Evolutionary conservation across 257 asterid species (phyloP), one percentile per base, ranked within the genome.

Genomic region (Solanum okadae): DNA sequence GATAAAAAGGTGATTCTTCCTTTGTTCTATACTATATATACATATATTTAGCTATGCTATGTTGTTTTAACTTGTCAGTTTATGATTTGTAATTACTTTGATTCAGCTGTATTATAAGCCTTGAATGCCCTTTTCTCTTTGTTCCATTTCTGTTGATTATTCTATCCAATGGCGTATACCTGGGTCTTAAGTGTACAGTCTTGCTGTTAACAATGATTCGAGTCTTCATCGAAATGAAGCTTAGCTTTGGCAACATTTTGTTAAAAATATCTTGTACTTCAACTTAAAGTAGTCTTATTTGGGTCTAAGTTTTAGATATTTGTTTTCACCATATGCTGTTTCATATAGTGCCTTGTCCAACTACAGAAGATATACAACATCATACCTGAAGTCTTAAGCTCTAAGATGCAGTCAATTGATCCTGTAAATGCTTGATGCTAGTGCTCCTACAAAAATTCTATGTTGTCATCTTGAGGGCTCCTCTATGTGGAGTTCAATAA

Each of bases 1-100:
- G 95, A 92, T 82, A 94, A 94, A 91, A 96, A 94, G 99, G 99
- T 96, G 85, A 87, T 87, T 46, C 88, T 86, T 73, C 88, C 75
- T 85, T 86, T 52, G 44, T 79, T 31, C 40, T 88, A 81, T 61
- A 40, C 82, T 18, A 46, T 49, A 79, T 44, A 49, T 18, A 81
- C 86, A 49, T 18, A 29, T 29, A 49, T 29, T 46, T 46, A 81
- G 67, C 61, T 20, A 18, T 81, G 86, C 29, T 49, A 27, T 81
- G 86, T 29, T 18, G 68, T 29, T 81, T 42, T 81, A 81, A 81
- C 40, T 81, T 44, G 42, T 49, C 20, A 16, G 86, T 49, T 27
- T 16, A 81, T 46, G 86, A 81, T 49, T 44, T 46, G 14, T 81
- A 18, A 23, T 46, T 81, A 81, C 86, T 25, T 79, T 18, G 68